Evolutionary conservation across 495 filamentous ascomycete genomes (phyloP).

Genomic region (Aspergillus saccharolyticus): DNA sequence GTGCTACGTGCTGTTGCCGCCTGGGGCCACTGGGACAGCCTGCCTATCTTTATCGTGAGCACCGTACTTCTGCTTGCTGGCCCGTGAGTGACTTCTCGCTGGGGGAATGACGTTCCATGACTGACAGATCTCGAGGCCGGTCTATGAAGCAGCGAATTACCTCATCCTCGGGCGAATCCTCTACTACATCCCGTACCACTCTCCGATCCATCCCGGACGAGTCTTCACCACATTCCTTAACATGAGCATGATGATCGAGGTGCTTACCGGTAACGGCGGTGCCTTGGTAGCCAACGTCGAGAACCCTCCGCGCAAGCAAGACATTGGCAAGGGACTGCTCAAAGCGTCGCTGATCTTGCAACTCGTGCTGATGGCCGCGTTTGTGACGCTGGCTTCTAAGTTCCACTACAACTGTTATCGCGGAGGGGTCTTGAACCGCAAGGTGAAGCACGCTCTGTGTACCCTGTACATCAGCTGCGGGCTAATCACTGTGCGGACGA

Average conservation of each 20-base stretch:
- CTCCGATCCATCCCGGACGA: slow-evolving; percentile 71
- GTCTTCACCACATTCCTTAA: slow-evolving; percentile 71
- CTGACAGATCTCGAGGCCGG: slow-evolving; percentile 44
- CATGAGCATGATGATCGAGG: slow-evolving; percentile 58
- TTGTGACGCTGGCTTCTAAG: slow-evolving; percentile 50
- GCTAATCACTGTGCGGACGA: slow-evolving; percentile 56
- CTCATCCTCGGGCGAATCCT: slow-evolving; percentile 70
- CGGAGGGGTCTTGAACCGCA: slow-evolving; percentile 47
- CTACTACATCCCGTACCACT: slow-evolving; percentile 73
- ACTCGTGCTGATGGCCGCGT: slow-evolving; percentile 55
- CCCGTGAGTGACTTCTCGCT: slow-evolving; percentile 46
- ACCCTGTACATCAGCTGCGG: slow-evolving; percentile 59
- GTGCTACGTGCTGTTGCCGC: slow-evolving; percentile 52
- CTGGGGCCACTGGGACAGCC: slow-evolving; percentile 51
- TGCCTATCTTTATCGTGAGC: slow-evolving; percentile 55
- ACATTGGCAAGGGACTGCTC: slow-evolving; percentile 53
- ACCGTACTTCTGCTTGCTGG: slow-evolving; percentile 57
- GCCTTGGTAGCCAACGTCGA: slow-evolving; percentile 49
- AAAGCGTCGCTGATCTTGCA: slow-evolving; percentile 66
- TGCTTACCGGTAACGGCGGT: slow-evolving; percentile 65
- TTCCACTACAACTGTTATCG: slow-evolving; percentile 58
- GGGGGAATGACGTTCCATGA: not conserved
- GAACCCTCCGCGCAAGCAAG: slow-evolving; percentile 36
- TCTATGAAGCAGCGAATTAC: slow-evolving; percentile 73
- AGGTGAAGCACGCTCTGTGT: slow-evolving; percentile 52